Conservation (phyloP, 139 green algal genomes). For the Dunaliella primolecta region DNA sequence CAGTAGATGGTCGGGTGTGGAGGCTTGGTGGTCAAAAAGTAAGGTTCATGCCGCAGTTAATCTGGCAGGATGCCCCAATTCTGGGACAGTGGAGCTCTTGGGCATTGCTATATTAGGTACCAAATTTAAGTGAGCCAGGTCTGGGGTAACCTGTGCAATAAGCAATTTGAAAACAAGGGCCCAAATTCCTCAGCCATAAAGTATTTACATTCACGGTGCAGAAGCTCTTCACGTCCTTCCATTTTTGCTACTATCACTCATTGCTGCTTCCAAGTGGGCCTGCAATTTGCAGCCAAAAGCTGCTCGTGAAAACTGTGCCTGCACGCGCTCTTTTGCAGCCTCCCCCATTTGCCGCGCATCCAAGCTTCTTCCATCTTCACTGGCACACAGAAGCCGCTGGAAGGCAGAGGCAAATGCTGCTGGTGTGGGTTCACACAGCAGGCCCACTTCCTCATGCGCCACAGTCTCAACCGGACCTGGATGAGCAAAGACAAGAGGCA, state of each 20-base stretch:
- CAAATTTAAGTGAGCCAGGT: no score
- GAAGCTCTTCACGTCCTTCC: not conserved
- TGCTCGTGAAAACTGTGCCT: slow-evolving; percentile 15
- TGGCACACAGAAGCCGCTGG: slow-evolving; percentile 28
- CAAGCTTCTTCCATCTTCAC: slow-evolving; percentile 4
- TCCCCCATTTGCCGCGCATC: slow-evolving; percentile 45
- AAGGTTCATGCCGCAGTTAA: no score
- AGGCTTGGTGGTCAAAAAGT: no score
- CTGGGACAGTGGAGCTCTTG: no score
- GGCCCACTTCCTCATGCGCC: slow-evolving; percentile 58
- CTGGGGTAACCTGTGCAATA: no score
- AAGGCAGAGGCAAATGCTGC: slow-evolving; percentile 35
- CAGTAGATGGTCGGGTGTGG: no score
- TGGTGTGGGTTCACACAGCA: slow-evolving; percentile 60
- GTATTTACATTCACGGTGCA: not conserved
- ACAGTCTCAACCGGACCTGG: slow-evolving; percentile 76
- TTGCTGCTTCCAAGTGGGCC: not conserved
- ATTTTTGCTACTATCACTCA: not conserved
- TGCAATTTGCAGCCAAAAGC: slow-evolving; percentile 16
- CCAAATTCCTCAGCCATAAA: no score
- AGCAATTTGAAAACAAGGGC: no score
- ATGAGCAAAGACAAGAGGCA: no score
- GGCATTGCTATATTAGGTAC: no score
- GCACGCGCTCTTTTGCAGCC: slow-evolving; percentile 59
- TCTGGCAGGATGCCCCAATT: no score